Evolutionary conservation across 768 basidiomycete species (phyloP).

Genomic region (Mycena galericulata): DNA sequence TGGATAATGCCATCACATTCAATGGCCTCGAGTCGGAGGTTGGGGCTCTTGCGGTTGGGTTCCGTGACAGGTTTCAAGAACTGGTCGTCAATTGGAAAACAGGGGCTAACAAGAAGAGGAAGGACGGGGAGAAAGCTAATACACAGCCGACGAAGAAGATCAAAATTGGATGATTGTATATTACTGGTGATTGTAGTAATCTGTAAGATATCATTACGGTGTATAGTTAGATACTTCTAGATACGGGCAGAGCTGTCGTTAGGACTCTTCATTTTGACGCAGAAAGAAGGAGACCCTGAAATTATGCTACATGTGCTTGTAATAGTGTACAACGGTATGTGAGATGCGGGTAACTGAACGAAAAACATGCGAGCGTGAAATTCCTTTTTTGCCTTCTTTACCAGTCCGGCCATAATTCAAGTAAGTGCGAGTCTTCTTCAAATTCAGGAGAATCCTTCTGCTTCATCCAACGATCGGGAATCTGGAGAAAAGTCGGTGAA

Average conservation of each 20-base stretch:
- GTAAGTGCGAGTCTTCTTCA: slow-evolving; percentile 74
- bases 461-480: slow-evolving; percentile 94
- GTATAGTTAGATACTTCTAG: slow-evolving; percentile 19
- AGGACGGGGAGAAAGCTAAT: slow-evolving; percentile 75
- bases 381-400: slow-evolving; percentile 38
- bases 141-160: slow-evolving; percentile 77
- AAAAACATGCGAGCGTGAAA: not conserved
- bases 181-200: slow-evolving; percentile 26
- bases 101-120: slow-evolving; percentile 74
- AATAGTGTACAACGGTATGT: slow-evolving; percentile 1
- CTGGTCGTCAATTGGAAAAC: slow-evolving; percentile 62
- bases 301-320: slow-evolving; percentile 3
- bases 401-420: slow-evolving; percentile 77
- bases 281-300: not conserved
- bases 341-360: slow-evolving; percentile 16
- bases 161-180: slow-evolving; percentile 62
- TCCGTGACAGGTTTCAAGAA: slow-evolving; percentile 66
- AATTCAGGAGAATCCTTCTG: slow-evolving; percentile 74
- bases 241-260: not conserved
- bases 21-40: slow-evolving; percentile 87
- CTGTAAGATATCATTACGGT: slow-evolving; percentile 36
- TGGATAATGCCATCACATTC: slow-evolving; percentile 89
- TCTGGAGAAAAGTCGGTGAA: slow-evolving; percentile 52
- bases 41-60: slow-evolving; percentile 66
- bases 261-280: too few species aligned